Evolutionary conservation across 2,329 filamentous ascomycete genomes (phyloP).

Genomic region (Beauveria sp.): DNA sequence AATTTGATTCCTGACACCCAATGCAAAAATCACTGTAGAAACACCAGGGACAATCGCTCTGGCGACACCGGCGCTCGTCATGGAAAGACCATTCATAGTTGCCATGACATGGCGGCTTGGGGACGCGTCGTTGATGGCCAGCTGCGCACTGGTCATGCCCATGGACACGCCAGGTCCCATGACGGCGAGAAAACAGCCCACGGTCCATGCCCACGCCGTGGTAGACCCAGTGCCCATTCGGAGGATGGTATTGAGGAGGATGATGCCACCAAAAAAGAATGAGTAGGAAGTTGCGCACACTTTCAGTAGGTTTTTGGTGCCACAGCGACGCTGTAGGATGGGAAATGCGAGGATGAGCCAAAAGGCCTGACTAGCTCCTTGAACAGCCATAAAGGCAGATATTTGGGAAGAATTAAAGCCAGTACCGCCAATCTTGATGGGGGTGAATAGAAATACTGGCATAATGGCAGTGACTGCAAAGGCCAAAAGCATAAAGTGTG

Average conservation of each 20-base stretch:
- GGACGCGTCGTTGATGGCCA: slow-evolving; percentile 66
- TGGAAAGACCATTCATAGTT: slow-evolving; percentile 55
- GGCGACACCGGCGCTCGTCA: slow-evolving; percentile 54
- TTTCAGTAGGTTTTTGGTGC: slow-evolving; percentile 58
- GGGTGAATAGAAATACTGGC: slow-evolving; percentile 62
- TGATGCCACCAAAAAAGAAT: slow-evolving; percentile 51
- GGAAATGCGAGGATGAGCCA: slow-evolving; percentile 70
- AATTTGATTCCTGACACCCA: slow-evolving; percentile 54
- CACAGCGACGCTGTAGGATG: slow-evolving; percentile 54
- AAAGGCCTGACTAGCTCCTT: slow-evolving; percentile 57
- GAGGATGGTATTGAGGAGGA: slow-evolving; percentile 43
- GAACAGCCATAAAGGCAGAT: slow-evolving; percentile 55
- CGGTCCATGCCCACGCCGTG: slow-evolving; percentile 47
- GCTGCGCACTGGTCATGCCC: slow-evolving; percentile 63
- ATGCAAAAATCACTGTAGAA: slow-evolving; percentile 60
- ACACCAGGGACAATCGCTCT: slow-evolving; percentile 59
- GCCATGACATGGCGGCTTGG: slow-evolving; percentile 58
- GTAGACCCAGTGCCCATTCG: slow-evolving; percentile 29
- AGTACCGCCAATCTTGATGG: slow-evolving; percentile 54
- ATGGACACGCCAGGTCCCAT: slow-evolving; percentile 55
- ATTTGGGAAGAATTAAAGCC: slow-evolving; percentile 56
- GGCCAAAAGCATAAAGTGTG: slow-evolving; percentile 59
- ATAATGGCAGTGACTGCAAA: slow-evolving; percentile 64
- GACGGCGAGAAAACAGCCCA: slow-evolving; percentile 34
- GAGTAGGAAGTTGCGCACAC: slow-evolving; percentile 50